A percentile compares a stretch with the other conserved stretches of the same genome.
These are phyloP conservation scores for Solanum clarkiae DNA, from an alignment of 257 asterid species.

Conservation along the genomic window DNA sequence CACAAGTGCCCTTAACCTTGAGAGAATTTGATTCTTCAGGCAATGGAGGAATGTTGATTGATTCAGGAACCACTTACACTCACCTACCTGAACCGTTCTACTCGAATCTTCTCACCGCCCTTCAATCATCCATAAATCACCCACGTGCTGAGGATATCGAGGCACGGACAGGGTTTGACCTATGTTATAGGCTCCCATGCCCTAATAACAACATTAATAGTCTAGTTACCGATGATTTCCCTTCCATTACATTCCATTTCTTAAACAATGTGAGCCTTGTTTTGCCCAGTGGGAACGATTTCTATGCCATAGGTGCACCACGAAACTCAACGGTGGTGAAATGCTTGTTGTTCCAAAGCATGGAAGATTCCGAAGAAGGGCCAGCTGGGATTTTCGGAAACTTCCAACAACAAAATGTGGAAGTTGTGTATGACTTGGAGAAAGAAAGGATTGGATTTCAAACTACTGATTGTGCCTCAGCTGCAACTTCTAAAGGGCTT, in stretches of 20 bases:
- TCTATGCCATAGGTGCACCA: conserved; percentile 61
- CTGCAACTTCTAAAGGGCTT: conserved; percentile 34
- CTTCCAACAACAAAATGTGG: conserved; percentile 64
- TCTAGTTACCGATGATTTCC: conserved; percentile 24
- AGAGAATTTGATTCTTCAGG: conserved; percentile 46
- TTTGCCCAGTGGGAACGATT: conserved; percentile 38
- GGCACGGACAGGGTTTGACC: conserved; percentile 46
- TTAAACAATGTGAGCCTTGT: conserved; percentile 37
- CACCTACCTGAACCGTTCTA: conserved; percentile 52
- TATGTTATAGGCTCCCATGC: conserved; percentile 40
- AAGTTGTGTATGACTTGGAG: conserved; percentile 69
- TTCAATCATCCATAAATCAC: conserved; percentile 20
- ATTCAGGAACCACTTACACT: conserved; percentile 71
- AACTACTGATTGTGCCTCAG: conserved; percentile 42
- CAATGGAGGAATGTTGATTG: conserved; percentile 63
- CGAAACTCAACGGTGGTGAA: conserved; percentile 37
- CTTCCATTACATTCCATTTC: conserved; percentile 48
- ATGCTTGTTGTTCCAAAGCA: conserved; percentile 50
- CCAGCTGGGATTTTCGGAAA: conserved; percentile 73
- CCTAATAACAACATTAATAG: conserved; percentile 12
- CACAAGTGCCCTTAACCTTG: conserved; percentile 29
- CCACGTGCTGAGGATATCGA: conserved; percentile 41
- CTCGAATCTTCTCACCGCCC: conserved; percentile 29
- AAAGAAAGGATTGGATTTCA: conserved; percentile 59
- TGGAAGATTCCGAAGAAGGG: conserved; percentile 37